Base-by-base conservation (phyloP, 2,329 filamentous ascomycete species). In the Penicillium crustosum region DNA sequence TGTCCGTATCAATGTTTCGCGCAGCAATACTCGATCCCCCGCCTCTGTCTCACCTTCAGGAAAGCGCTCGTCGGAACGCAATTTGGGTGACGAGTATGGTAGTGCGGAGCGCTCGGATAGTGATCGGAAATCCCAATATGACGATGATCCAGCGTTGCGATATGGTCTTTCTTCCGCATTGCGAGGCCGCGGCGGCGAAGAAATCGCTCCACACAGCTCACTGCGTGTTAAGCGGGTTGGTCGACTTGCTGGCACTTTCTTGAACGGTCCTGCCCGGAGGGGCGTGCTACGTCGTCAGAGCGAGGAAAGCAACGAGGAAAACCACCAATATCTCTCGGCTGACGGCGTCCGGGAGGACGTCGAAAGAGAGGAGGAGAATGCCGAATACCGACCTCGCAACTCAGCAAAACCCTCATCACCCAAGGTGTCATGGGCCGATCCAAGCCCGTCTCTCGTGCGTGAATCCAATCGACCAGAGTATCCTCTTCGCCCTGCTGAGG, bases 181-280 rank as follows among this genome's bases (percentile, higher is more conserved):
- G 31, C 70, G 76, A 21, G 65, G 73, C 36, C 74, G 76, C 8
- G 79, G 81, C 49, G 85, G 85, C 3, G 88, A 92, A 25, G 86
- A 89, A 35, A 76, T 78, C 35, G 87, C 84, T 15, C 77, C 86
- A 2, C 89, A 90, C 59, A 87, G 88, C 66, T 91, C 90, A 0
- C 85, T 92, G 81, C 84, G 91, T 6, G 80, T 93, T 58, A 93
- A 93, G 75, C 82, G 90, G 60, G 84, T 91, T 15, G 88, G 88
- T 17, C 90, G 90, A 73, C 81, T 89, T 8, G 85, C 88, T 2
- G 91, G 90, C 1, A 89, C 86, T 59, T 93, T 93, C 64, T 78
- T 94, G 23, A 91, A 89, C 65, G 90, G 89, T 1, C 91, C 91
- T 29, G 89, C 91, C 21, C 84, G 91, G 54, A 82, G 91, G 64